A percentile compares a stretch with the other conserved stretches of the same genome.
These are phyloP conservation scores for Pichia scutulata DNA, from an alignment of 805 yeast species.

Conservation along the genomic window DNA sequence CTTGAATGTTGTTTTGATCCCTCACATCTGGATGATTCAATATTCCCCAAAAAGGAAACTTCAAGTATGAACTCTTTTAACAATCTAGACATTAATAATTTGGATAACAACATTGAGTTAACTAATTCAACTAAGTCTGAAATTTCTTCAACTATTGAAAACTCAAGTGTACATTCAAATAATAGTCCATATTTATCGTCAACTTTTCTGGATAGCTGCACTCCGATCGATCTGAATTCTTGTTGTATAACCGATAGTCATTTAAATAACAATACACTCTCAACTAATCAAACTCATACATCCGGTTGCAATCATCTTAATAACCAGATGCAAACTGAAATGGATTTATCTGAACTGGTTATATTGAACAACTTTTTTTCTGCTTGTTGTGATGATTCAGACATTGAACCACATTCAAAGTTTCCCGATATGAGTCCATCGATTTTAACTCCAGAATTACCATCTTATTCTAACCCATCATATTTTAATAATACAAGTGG, in stretches of 20 bases:
- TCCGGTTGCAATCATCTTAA: neutral
- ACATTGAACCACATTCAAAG: neutral
- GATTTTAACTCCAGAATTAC: neutral
- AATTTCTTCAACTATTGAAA: neutral
- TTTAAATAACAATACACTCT: neutral
- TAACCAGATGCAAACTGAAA: neutral
- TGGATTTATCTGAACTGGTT: constrained; percentile 9
- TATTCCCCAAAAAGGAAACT: neutral
- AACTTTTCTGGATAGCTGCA: constrained; percentile 1
- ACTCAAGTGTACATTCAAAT: constrained; percentile 8
- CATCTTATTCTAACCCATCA: neutral
- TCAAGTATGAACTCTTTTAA: neutral
- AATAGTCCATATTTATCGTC: neutral
- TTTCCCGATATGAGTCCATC: neutral
- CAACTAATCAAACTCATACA: neutral
- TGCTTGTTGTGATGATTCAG: constrained; percentile 7
- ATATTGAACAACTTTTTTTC: constrained; percentile 5
- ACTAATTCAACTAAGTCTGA: neutral
- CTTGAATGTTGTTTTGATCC: constrained; percentile 15
- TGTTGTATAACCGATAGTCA: constrained; percentile 1
- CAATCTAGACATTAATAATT: too few species aligned
- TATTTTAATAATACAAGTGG: neutral
- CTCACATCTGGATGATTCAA: constrained; percentile 4
- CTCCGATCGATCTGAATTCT: constrained; percentile 7
- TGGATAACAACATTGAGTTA: neutral